A percentile compares a stretch with the other conserved stretches of the same genome.
Evolutionary conservation across 2,329 filamentous ascomycete genomes (phyloP).

Genomic region (Tolypocladium guangdongense): DNA sequence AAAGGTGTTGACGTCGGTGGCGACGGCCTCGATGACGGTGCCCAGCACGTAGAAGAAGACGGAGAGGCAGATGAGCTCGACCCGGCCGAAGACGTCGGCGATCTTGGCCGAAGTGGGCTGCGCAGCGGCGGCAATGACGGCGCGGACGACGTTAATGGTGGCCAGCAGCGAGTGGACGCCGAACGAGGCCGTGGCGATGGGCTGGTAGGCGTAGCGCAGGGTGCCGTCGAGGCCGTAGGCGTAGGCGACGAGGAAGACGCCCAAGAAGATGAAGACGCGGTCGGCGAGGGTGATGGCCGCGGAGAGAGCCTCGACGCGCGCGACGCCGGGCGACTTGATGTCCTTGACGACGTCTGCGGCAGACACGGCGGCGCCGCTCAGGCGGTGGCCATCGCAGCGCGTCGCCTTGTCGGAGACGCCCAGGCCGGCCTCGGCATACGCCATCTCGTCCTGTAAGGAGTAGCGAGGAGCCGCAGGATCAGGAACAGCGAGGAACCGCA

Average conservation of each 20-base stretch:
- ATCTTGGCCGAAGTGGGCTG: conserved; percentile 48
- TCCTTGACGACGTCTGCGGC: conserved; percentile 16
- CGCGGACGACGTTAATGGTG: conserved; percentile 45
- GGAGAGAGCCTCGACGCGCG: conserved; percentile 46
- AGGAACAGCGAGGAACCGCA: too few species aligned
- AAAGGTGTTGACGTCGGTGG: conserved; percentile 36
- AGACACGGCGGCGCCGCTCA: not conserved
- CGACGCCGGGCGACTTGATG: conserved; percentile 40
- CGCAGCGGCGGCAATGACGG: conserved; percentile 48
- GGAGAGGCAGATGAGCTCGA: conserved; percentile 45
- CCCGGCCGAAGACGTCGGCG: conserved; percentile 51
- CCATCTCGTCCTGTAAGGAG: too few species aligned
- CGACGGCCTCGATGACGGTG: conserved; percentile 41
- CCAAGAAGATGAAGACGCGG: conserved; percentile 45
- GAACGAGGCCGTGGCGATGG: conserved; percentile 40
- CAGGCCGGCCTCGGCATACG: not conserved
- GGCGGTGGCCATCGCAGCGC: not conserved
- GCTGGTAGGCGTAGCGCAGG: conserved; percentile 44
- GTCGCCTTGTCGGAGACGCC: conserved; percentile 2
- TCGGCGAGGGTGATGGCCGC: conserved; percentile 39
- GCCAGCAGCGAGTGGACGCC: conserved; percentile 42
- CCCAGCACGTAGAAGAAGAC: conserved; percentile 44
- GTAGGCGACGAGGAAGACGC: conserved; percentile 53
- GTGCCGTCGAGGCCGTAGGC: conserved; percentile 51
- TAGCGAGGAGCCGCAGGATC: too few species aligned